Evolutionary conservation across 345 rosid species (phyloP).

Genomic region (Adansonia digitata): DNA sequence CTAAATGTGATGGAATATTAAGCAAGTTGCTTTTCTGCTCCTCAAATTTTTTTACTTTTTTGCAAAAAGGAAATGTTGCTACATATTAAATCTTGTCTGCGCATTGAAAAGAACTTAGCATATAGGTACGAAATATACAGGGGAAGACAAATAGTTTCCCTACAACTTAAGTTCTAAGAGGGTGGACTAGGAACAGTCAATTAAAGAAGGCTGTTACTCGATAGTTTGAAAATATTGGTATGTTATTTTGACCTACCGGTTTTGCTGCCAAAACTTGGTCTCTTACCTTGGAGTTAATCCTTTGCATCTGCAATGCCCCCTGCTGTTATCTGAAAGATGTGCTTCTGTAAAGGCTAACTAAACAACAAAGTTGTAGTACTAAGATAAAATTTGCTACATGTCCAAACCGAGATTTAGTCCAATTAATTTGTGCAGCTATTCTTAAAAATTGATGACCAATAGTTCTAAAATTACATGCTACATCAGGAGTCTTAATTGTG

Average conservation of each 20-base stretch:
- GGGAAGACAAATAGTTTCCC: neutral
- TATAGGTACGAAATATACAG: neutral
- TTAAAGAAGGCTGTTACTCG: neutral
- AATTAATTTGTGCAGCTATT: no score
- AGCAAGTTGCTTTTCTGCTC: neutral
- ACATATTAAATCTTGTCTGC: neutral
- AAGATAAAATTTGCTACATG: neutral
- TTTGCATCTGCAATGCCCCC: slow-evolving; percentile 88
- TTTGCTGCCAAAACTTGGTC: neutral
- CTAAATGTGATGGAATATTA: neutral
- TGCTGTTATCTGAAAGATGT: slow-evolving; percentile 73
- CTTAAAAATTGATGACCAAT: no score
- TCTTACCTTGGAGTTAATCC: slow-evolving; percentile 37
- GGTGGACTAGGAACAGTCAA: neutral
- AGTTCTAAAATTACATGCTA: no score
- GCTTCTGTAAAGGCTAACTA: slow-evolving; percentile 42
- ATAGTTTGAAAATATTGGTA: neutral
- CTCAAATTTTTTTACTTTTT: neutral
- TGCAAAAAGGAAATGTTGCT: neutral
- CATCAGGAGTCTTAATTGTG: no score
- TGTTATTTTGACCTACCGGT: neutral
- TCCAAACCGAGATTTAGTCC: neutral
- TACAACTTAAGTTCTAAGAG: neutral
- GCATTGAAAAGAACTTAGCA: neutral
- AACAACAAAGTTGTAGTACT: neutral